Base-by-base conservation (phyloP, 2,329 filamentous ascomycete genomes). In the Aspergillus pseudotamarii region DNA sequence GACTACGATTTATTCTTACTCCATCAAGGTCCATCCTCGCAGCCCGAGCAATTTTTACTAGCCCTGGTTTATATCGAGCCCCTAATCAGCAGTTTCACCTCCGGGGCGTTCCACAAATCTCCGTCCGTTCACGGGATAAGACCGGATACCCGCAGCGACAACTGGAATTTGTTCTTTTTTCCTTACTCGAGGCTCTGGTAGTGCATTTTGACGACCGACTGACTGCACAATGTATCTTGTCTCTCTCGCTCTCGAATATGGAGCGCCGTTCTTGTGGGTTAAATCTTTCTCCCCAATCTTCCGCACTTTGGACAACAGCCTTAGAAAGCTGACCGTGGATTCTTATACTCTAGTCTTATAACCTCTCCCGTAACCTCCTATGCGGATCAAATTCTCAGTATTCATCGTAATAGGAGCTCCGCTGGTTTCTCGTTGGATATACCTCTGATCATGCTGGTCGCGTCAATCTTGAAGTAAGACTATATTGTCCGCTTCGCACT, bases 351-450 rank as follows among this genome's bases (percentile, higher is more conserved):
- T 57, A 87, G 85, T 75, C 83, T 90, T 65, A 80, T 88, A 58
- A 83, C 86, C 10, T 88, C 87, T 9, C 88, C 88, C 10, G 77
- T 90, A 63, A 89, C 87, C 57, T 88, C 85, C 68, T 90, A 90
- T 78, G 83, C 86, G 64, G 88, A 90, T 75, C 88, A 90, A 73
- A 89, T 89, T 72, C 82, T 87, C 74, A 86, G 84, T 68, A 89
- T 89, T 71, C 84, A 89, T 76, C 83, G 83, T 67, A 83, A 78
- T 62, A 83, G 85, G 69, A 86, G 81, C 61, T 89, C 86, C 4
- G 84, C 84, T 38, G 88, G 88, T 36, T 90, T 90, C 76, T 89
- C 87, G 19, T 79, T 90, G 68, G 88, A 90, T 71, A 89, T 89
- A 43, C 87, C 87, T 19, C 76, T 89, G 69, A 89, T 89, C 67